phyloP scores from a whole-genome alignment of 176 grass and related monocot genomes.

The Juncus effusus region DNA sequence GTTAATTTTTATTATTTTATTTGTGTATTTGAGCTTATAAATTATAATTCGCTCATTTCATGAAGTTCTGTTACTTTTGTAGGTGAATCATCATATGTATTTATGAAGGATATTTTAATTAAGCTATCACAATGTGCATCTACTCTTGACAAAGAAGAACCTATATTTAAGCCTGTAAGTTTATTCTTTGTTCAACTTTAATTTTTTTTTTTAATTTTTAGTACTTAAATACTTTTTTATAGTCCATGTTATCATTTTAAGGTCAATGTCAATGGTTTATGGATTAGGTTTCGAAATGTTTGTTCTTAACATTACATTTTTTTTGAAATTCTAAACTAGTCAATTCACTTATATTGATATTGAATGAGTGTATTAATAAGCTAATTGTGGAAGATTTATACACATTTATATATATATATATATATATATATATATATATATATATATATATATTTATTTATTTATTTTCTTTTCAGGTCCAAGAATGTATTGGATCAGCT shows the following conservation, averaged over 20 bases:
- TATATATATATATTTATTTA: no score
- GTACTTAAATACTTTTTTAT: conserved; percentile 1
- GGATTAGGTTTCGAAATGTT: no score
- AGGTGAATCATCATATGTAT: conserved; percentile 59
- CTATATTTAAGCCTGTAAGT: conserved; percentile 54
- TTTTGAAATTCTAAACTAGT: no score
- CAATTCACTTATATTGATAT: no score
- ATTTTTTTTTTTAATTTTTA: conserved; percentile 10
- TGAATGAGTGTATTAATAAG: background rate
- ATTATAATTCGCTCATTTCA: background rate
- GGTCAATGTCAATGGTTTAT: no score
- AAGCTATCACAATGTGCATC: conserved; percentile 41
- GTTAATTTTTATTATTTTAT: conserved; percentile 5
- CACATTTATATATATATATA: no score
- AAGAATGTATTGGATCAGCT: conserved; percentile 83
- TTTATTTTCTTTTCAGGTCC: conserved; percentile 51
- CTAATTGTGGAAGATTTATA: background rate
- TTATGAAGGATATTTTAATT: conserved; percentile 87
- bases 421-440: no score
- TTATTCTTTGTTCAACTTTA: conserved; percentile 21
- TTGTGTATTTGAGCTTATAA: background rate
- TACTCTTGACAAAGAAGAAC: conserved; percentile 42
- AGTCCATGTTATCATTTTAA: background rate
- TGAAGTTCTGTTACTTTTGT: conserved; percentile 24
- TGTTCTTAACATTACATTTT: no score